These are phyloP conservation scores for Penicillium sp. DNA, from an alignment of 2,329 filamentous ascomycete genomes.

Conservation along the genomic window DNA sequence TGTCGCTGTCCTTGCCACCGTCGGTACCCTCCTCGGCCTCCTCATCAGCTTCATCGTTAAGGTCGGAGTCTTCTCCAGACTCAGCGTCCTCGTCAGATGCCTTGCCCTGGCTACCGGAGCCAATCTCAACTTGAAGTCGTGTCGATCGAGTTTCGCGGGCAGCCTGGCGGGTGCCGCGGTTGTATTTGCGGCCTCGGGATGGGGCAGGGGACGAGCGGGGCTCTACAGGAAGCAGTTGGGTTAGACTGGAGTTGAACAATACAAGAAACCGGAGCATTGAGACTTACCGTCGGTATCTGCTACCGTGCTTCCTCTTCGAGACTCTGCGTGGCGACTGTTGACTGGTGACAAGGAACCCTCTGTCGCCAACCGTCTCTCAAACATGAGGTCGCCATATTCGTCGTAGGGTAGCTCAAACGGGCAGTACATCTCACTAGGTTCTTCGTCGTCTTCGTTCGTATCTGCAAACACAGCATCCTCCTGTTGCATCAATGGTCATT, in stretches of 20 bases:
- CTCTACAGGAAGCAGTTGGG: constrained; percentile 36
- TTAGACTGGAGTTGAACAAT: constrained; percentile 4
- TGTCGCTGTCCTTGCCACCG: constrained; percentile 22
- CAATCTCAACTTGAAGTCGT: constrained; percentile 46
- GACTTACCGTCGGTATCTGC: constrained; percentile 53
- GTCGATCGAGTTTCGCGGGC: constrained; percentile 45
- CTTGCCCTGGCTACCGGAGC: constrained; percentile 35
- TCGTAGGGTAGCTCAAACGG: constrained; percentile 66
- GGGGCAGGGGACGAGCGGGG: constrained; percentile 49
- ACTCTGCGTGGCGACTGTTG: constrained; percentile 40
- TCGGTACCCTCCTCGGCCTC: constrained; percentile 44
- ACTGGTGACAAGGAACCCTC: constrained; percentile 49
- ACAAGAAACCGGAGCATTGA: neutral
- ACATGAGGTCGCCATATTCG: constrained; percentile 54
- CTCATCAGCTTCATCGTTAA: constrained; percentile 45
- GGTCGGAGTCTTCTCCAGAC: constrained; percentile 41
- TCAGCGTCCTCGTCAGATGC: constrained; percentile 45
- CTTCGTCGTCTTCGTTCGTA: constrained; percentile 57
- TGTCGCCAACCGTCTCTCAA: constrained; percentile 50
- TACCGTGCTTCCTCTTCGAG: constrained; percentile 49
- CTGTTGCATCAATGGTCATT: constrained; percentile 27
- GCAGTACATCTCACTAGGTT: constrained; percentile 60
- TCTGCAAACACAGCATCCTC: constrained; percentile 61
- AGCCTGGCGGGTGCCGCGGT: constrained; percentile 39
- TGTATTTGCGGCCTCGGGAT: constrained; percentile 43